Percentiles rank a stretch among this genome's conserved stretches.
Conservation (phyloP, 2,329 filamentous ascomycete genomes). For the Aspergillus calidoustus region DNA sequence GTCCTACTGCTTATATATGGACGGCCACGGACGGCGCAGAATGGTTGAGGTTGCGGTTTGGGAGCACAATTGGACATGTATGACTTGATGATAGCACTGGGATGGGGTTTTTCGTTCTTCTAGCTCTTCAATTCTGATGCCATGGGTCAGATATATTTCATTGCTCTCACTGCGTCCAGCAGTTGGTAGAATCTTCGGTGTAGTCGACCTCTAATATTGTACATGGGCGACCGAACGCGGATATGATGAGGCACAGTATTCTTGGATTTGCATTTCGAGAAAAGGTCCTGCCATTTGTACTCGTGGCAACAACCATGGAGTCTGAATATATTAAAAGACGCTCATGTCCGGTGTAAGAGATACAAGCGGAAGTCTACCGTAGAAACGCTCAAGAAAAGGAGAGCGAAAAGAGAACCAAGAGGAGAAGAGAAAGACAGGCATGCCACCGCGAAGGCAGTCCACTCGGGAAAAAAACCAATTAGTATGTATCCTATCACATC, state of each 20-base stretch:
- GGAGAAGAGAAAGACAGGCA: background rate
- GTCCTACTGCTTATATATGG: background rate
- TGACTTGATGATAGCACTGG: conserved; percentile 1
- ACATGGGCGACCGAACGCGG: background rate
- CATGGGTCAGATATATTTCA: background rate
- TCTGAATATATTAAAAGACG: conserved; percentile 1
- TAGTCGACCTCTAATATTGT: background rate
- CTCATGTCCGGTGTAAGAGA: background rate
- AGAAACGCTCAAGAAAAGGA: background rate
- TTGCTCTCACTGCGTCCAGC: background rate
- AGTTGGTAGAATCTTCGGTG: background rate
- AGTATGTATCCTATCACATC: conserved; percentile 1
- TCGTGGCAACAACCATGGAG: background rate
- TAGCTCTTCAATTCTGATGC: background rate
- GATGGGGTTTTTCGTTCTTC: background rate
- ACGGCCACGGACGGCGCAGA: conserved; percentile 7
- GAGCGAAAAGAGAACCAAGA: background rate
- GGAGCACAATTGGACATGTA: background rate
- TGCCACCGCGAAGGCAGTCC: background rate
- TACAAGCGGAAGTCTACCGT: background rate
- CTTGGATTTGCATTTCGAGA: background rate
- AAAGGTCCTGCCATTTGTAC: background rate
- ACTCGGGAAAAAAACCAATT: background rate
- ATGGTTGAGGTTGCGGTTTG: background rate
- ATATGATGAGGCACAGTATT: background rate